Conservation (phyloP, 257 asterid species). For the Parsonsia alboflavescens region DNA sequence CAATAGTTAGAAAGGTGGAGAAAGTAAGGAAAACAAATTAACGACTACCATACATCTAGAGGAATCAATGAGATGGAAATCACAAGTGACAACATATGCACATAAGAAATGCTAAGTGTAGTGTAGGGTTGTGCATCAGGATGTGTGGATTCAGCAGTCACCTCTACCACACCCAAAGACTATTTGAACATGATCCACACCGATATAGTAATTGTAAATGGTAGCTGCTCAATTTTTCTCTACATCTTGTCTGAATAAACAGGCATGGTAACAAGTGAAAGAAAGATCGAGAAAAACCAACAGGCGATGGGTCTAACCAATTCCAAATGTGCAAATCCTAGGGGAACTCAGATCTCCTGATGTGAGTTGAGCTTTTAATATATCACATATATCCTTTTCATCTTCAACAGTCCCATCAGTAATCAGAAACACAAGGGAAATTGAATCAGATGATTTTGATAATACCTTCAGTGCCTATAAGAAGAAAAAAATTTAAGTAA, state of each 20-base stretch:
- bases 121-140: background rate
- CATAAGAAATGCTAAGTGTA: background rate
- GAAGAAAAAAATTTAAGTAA: conserved; percentile 3
- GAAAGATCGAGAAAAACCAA: conserved; percentile 8
- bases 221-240: background rate
- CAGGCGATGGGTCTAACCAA: conserved; percentile 39
- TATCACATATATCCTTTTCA: conserved; percentile 63
- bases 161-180: background rate
- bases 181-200: background rate
- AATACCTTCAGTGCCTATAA: conserved; percentile 70
- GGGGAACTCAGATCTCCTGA: conserved; percentile 57
- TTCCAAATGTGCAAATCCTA: conserved; percentile 79
- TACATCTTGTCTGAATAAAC: background rate
- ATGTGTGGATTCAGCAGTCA: background rate
- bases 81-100: background rate
- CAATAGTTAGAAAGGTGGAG: background rate
- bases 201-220: background rate
- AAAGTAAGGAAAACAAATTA: background rate
- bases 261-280: conserved; percentile 3
- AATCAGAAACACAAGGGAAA: conserved; percentile 56
- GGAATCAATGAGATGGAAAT: background rate
- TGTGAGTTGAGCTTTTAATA: conserved; percentile 33
- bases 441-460: conserved; percentile 37
- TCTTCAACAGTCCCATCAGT: conserved; percentile 92
- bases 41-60: background rate